Evolutionary conservation across 306 rosid genomes (phyloP).

Genomic region (Nissolia schottii): DNA sequence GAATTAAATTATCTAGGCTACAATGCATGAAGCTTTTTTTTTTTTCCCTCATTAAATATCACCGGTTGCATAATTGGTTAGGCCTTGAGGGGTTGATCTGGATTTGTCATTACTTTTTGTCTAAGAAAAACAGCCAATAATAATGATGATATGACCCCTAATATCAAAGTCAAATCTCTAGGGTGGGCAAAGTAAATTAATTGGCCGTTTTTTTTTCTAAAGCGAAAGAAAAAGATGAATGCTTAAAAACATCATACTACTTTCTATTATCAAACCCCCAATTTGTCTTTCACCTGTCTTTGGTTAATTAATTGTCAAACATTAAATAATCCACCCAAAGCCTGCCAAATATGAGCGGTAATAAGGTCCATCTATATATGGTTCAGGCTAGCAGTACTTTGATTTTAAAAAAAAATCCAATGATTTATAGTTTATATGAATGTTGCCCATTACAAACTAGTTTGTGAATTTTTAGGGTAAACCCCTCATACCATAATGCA

Average conservation of each 20-base stretch:
- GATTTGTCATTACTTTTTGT: conserved; percentile 40
- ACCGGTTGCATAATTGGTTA: conserved; percentile 40
- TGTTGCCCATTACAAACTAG: background rate
- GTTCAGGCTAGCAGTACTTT: background rate
- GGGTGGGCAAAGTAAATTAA: conserved; percentile 33
- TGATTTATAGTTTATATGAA: background rate
- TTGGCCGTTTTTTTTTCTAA: conserved; percentile 29
- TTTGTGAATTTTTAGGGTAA: background rate
- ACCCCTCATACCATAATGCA: background rate
- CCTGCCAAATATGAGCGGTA: conserved; percentile 22
- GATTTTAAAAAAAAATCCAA: background rate
- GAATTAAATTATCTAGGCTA: conserved; percentile 18
- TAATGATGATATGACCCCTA: conserved; percentile 37
- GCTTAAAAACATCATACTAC: conserved; percentile 25
- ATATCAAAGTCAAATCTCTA: conserved; percentile 42
- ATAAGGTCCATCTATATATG: background rate
- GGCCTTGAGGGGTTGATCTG: conserved; percentile 36
- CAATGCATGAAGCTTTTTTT: conserved; percentile 16
- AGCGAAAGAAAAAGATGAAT: conserved; percentile 25
- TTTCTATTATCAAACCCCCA: background rate
- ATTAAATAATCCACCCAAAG: conserved; percentile 30
- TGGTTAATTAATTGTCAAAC: conserved; percentile 36
- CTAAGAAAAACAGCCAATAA: conserved; percentile 44
- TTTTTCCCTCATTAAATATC: conserved; percentile 28
- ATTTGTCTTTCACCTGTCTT: conserved; percentile 31